These are phyloP conservation scores for Candida ulmi DNA, from an alignment of 805 yeast genomes.

Conservation along the genomic window DNA sequence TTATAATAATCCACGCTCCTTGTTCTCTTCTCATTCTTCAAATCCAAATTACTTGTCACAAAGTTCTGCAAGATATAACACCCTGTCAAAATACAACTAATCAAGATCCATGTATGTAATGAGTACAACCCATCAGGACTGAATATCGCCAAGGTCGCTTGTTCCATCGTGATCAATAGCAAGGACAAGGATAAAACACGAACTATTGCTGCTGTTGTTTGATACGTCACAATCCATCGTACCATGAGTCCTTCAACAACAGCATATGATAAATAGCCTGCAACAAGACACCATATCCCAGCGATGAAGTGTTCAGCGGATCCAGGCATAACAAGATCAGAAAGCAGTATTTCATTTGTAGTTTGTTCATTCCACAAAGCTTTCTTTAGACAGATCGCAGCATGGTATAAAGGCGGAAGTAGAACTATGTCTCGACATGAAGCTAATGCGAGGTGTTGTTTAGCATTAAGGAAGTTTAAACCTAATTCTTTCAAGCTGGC, in stretches of 20 bases:
- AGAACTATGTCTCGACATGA: constrained; percentile 75
- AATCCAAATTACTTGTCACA: constrained; percentile 68
- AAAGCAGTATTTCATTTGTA: constrained; percentile 3
- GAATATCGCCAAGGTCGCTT: constrained; percentile 58
- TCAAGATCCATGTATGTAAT: constrained; percentile 85
- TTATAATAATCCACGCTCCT: constrained; percentile 83
- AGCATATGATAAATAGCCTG: constrained; percentile 77
- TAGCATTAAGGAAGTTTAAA: constrained; percentile 63
- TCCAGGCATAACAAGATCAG: constrained; percentile 35
- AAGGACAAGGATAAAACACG: constrained; percentile 81
- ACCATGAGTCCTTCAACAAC: constrained; percentile 86
- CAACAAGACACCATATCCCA: constrained; percentile 89
- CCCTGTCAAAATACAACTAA: constrained; percentile 77
- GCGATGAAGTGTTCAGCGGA: constrained; percentile 77
- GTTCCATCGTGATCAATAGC: constrained; percentile 63
- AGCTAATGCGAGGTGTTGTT: constrained; percentile 71
- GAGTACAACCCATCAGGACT: constrained; percentile 69
- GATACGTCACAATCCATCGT: constrained; percentile 89
- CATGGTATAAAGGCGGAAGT: constrained; percentile 56
- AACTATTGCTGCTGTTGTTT: constrained; percentile 81
- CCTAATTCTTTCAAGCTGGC: constrained; percentile 51
- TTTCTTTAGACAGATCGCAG: constrained; percentile 35
- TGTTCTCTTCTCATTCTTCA: constrained; percentile 25
- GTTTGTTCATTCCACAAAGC: constrained; percentile 5
- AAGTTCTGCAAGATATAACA: constrained; percentile 83